phyloP scores from a whole-genome alignment of 2,329 filamentous ascomycete species.

The Thielaviopsis euricoi region DNA sequence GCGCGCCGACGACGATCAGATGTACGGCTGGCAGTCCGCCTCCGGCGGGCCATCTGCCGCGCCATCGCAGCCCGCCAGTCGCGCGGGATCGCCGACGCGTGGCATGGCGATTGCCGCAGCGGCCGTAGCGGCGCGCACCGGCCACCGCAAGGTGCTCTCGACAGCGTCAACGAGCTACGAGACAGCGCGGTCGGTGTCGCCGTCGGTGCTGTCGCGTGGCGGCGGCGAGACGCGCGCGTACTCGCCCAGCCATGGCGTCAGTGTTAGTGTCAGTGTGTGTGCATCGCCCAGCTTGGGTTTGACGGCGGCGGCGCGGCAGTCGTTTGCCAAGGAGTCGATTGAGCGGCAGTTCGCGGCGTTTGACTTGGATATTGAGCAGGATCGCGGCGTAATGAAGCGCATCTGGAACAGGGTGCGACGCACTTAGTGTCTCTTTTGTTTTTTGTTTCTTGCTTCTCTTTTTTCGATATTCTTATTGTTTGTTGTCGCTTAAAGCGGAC shows the following conservation, averaged over 20 bases:
- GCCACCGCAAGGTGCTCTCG: not conserved
- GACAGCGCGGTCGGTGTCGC: constrained; percentile 10
- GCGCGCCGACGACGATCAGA: constrained; percentile 53
- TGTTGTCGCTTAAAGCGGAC: not conserved
- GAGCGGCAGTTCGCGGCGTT: constrained; percentile 36
- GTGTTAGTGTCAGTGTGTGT: not conserved
- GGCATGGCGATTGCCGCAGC: not conserved
- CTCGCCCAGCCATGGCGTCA: not conserved
- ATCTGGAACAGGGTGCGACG: constrained; percentile 42
- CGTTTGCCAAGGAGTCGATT: constrained; percentile 33
- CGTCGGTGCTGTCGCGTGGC: constrained; percentile 8
- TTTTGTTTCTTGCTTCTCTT: too few relatives aligned
- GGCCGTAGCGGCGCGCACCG: not conserved
- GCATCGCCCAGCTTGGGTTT: not conserved
- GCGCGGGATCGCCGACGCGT: too few relatives aligned
- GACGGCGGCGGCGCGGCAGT: not conserved
- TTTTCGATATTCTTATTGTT: too few relatives aligned
- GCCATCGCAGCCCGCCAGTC: not conserved
- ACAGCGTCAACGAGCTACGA: not conserved
- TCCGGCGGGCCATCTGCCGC: too few relatives aligned
- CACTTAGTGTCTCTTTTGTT: not conserved
- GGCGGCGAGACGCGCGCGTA: not conserved
- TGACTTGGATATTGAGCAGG: constrained; percentile 33
- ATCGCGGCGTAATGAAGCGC: constrained; percentile 41
- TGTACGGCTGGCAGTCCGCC: constrained; percentile 50